These are phyloP conservation scores for Microsporum canis DNA, from an alignment of 2,329 filamentous ascomycete genomes.

Conservation along the genomic window DNA sequence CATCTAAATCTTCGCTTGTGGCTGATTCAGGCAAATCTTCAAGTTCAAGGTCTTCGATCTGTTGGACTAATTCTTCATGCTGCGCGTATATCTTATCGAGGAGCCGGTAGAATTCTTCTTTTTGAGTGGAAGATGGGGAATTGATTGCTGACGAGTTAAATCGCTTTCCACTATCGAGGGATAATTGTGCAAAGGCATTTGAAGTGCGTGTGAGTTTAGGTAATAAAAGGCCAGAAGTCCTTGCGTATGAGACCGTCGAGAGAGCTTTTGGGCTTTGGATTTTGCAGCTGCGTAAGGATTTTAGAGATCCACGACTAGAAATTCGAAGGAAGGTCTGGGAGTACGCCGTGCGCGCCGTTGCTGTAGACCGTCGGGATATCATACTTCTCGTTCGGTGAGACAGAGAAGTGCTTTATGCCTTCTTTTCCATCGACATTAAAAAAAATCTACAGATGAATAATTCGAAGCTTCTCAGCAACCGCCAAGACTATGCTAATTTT, in stretches of 20 bases:
- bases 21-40: slow-evolving; percentile 19
- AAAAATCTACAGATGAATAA: neutral
- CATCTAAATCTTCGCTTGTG: slow-evolving; percentile 18
- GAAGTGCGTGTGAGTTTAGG: neutral
- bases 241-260: slow-evolving; percentile 7
- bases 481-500: neutral
- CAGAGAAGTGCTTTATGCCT: neutral
- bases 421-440: neutral
- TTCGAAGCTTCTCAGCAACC: neutral
- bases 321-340: slow-evolving; percentile 21
- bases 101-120: slow-evolving; percentile 25
- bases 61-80: slow-evolving; percentile 25
- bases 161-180: slow-evolving; percentile 1
- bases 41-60: slow-evolving; percentile 27
- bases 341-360: slow-evolving; percentile 21
- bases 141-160: slow-evolving; percentile 1
- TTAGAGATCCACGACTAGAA: slow-evolving; percentile 13
- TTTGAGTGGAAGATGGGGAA: slow-evolving; percentile 12
- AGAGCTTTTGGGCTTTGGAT: slow-evolving; percentile 14
- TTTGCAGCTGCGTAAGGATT: slow-evolving; percentile 11
- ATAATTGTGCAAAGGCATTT: neutral
- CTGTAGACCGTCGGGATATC: slow-evolving; percentile 25
- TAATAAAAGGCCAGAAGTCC: slow-evolving; percentile 5
- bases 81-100: slow-evolving; percentile 29
- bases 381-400: slow-evolving; percentile 17